phyloP scores from a whole-genome alignment of 768 basidiomycete species.

The Podaxis sp. region DNA sequence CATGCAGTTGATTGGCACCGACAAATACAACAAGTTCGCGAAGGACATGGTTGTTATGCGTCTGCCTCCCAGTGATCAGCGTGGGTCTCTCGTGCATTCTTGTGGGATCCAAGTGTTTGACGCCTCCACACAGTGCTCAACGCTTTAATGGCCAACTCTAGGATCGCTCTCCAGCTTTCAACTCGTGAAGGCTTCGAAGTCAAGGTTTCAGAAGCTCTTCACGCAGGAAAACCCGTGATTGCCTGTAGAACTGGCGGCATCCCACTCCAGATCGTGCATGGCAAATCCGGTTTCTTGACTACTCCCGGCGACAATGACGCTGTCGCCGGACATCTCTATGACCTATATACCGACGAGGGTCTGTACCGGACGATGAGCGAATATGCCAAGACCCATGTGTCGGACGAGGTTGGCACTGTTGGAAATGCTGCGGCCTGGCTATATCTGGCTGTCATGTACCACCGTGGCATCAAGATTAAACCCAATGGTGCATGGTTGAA shows the following conservation, averaged over 20 bases:
- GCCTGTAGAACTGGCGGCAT: conserved; percentile 88
- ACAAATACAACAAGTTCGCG: conserved; percentile 47
- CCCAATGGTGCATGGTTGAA: conserved; percentile 85
- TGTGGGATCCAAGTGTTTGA: conserved; percentile 28
- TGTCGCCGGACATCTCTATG: conserved; percentile 72
- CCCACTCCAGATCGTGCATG: conserved; percentile 85
- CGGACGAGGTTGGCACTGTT: conserved; percentile 81
- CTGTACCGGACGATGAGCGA: conserved; percentile 61
- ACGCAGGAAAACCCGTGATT: conserved; percentile 84
- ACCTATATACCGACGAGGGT: conserved; percentile 71
- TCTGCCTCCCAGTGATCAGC: conserved; percentile 78
- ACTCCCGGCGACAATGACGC: conserved; percentile 69
- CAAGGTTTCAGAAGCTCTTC: conserved; percentile 94
- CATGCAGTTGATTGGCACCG: conserved; percentile 52
- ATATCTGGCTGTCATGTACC: conserved; percentile 76
- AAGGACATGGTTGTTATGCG: conserved; percentile 75
- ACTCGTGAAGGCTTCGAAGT: conserved; percentile 96
- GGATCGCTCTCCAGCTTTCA: conserved; percentile 88
- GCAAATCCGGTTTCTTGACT: conserved; percentile 84
- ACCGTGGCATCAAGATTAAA: conserved; percentile 69
- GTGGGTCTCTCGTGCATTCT: conserved; percentile 36
- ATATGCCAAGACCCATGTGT: conserved; percentile 72
- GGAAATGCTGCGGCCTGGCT: conserved; percentile 67
- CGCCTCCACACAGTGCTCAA: conserved; percentile 57
- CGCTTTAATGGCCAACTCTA: conserved; percentile 82